A percentile compares a stretch with the other conserved stretches of the same genome.
These are phyloP conservation scores for Amaranthus palmeri DNA, from an alignment of 148 eudicot species.

Conservation along the genomic window DNA sequence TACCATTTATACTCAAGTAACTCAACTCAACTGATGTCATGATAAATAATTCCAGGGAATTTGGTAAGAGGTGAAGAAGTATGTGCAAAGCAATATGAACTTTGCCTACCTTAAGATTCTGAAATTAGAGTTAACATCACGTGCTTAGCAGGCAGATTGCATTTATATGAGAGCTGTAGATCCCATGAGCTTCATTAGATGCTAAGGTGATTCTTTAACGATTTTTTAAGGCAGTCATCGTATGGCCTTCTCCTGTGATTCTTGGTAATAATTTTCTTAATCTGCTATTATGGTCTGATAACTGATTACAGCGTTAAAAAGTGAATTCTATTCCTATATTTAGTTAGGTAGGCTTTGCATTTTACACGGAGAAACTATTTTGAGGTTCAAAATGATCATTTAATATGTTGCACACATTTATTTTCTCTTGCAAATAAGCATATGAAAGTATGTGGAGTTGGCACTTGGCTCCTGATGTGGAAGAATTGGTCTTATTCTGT, in stretches of 20 bases:
- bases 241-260: neutral
- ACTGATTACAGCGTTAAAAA: neutral
- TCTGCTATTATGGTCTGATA: neutral
- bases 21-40: too few species aligned
- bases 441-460: neutral
- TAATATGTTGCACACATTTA: neutral
- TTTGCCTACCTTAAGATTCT: neutral
- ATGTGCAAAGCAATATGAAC: neutral
- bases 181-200: neutral
- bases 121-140: neutral
- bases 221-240: neutral
- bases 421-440: neutral
- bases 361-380: neutral
- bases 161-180: constrained; percentile 1
- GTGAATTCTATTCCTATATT: neutral
- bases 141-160: constrained; percentile 7
- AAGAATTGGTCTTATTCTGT: neutral
- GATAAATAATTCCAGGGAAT: too few species aligned
- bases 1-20: too few species aligned
- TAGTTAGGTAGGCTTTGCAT: neutral
- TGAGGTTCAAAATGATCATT: neutral
- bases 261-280: neutral
- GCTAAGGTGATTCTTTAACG: neutral
- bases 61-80: neutral
- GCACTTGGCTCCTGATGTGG: neutral